A percentile compares a stretch with the other conserved stretches of the same genome.
phyloP scores from a whole-genome alignment of 1,284 basidiomycete genomes.

The Rhodotorula sp. region DNA sequence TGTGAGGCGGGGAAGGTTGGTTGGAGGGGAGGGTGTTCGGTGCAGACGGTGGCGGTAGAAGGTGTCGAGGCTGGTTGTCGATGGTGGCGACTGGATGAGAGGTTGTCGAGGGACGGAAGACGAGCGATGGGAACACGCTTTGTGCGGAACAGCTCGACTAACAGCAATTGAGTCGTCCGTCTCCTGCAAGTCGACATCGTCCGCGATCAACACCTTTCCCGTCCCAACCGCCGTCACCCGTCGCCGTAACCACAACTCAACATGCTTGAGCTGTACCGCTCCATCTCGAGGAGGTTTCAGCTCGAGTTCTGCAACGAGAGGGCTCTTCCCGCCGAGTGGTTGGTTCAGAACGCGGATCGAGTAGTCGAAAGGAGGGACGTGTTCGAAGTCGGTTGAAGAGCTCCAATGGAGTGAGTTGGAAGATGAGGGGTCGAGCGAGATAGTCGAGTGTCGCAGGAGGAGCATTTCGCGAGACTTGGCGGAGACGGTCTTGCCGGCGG shows the following conservation, averaged over 20 bases:
- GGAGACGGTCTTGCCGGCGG: neutral
- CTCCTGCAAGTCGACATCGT: too few species aligned
- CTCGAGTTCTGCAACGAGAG: too few species aligned
- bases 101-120: neutral
- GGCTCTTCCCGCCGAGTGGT: constrained; percentile 8
- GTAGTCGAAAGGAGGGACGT: constrained; percentile 21
- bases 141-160: too few species aligned
- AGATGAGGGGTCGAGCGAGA: neutral
- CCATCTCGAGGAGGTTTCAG: too few species aligned
- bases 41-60: constrained; percentile 4
- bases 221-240: too few species aligned
- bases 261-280: too few species aligned
- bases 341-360: constrained; percentile 13
- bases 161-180: too few species aligned
- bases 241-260: too few species aligned
- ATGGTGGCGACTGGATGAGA: neutral
- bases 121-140: neutral
- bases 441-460: constrained; percentile 18
- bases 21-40: constrained; percentile 14
- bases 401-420: neutral
- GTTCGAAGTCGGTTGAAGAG: neutral
- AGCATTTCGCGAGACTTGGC: constrained; percentile 6
- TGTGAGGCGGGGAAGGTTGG: neutral
- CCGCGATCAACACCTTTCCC: too few species aligned
- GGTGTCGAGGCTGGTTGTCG: constrained; percentile 8